A percentile compares a stretch with the other conserved stretches of the same genome.
phyloP scores from a whole-genome alignment of 2,329 filamentous ascomycete species.

The Hypomyces perniciosus region DNA sequence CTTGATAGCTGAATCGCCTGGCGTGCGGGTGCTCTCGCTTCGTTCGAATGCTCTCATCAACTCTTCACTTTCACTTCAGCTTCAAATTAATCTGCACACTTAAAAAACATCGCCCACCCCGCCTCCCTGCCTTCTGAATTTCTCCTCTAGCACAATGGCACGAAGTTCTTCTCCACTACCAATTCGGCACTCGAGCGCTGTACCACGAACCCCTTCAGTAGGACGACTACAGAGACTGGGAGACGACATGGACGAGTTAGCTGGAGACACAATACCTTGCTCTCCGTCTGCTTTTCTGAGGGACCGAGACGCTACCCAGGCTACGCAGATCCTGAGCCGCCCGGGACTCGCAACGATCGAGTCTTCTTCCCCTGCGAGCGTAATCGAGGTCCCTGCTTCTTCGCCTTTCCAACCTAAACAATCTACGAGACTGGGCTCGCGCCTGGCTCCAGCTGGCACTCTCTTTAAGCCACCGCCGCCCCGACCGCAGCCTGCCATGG shows the following conservation, averaged over 20 bases:
- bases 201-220: constrained; percentile 23
- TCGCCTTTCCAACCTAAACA: constrained; percentile 58
- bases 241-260: constrained; percentile 41
- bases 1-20: not conserved
- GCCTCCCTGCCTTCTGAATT: constrained; percentile 3
- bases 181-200: constrained; percentile 23
- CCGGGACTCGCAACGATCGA: constrained; percentile 27
- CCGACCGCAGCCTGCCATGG: constrained; percentile 18
- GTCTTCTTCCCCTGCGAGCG: constrained; percentile 39
- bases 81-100: constrained; percentile 10
- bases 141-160: constrained; percentile 21
- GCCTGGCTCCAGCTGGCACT: constrained; percentile 73
- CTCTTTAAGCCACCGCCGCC: constrained; percentile 50
- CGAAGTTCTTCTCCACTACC: constrained; percentile 26
- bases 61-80: constrained; percentile 14
- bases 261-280: constrained; percentile 40
- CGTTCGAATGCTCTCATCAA: not conserved
- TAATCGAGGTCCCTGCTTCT: constrained; percentile 80
- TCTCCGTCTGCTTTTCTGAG: constrained; percentile 33
- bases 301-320: constrained; percentile 33
- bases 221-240: constrained; percentile 18
- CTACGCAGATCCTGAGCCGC: constrained; percentile 42
- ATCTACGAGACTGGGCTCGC: constrained; percentile 37
- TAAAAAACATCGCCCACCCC: constrained; percentile 7
- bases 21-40: constrained; percentile 2